Conservation (phyloP, 2,329 filamentous ascomycete species). For the Tympanopsis confertula region DNA sequence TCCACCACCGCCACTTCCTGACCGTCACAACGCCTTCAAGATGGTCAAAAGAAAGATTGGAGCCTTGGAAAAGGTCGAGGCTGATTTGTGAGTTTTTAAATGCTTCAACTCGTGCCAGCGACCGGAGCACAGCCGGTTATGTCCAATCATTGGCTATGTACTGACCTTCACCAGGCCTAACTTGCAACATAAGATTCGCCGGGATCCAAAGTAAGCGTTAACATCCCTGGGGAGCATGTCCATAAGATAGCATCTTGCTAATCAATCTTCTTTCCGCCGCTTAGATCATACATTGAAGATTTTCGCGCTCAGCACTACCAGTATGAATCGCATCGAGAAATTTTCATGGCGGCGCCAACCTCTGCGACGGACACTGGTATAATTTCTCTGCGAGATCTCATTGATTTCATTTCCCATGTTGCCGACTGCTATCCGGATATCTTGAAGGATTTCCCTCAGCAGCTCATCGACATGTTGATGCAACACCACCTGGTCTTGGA, state of each 20-base stretch:
- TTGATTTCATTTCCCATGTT: constrained; percentile 88
- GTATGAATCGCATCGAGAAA: constrained; percentile 81
- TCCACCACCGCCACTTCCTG: not conserved
- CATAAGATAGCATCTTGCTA: not conserved
- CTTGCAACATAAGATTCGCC: constrained; percentile 81
- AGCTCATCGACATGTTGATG: constrained; percentile 70
- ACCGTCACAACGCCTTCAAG: not conserved
- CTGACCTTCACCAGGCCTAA: constrained; percentile 67
- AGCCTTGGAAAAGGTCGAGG: constrained; percentile 89
- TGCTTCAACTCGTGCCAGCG: constrained; percentile 5
- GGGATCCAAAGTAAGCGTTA: constrained; percentile 54
- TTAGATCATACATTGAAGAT: constrained; percentile 76
- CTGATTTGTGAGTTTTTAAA: constrained; percentile 52
- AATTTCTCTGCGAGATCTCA: constrained; percentile 76
- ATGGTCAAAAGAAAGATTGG: constrained; percentile 86
- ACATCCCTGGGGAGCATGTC: too few relatives aligned
- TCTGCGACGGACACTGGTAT: constrained; percentile 68
- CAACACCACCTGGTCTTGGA: constrained; percentile 76
- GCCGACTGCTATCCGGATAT: constrained; percentile 84
- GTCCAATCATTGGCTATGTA: too few relatives aligned
- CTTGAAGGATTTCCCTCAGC: constrained; percentile 64
- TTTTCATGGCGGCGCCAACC: constrained; percentile 75
- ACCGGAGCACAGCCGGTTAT: too few relatives aligned
- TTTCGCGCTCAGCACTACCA: constrained; percentile 81
- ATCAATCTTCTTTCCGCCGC: not conserved